Base-by-base conservation (phyloP, 2,329 filamentous ascomycete genomes). In the Esteya vermicola region DNA sequence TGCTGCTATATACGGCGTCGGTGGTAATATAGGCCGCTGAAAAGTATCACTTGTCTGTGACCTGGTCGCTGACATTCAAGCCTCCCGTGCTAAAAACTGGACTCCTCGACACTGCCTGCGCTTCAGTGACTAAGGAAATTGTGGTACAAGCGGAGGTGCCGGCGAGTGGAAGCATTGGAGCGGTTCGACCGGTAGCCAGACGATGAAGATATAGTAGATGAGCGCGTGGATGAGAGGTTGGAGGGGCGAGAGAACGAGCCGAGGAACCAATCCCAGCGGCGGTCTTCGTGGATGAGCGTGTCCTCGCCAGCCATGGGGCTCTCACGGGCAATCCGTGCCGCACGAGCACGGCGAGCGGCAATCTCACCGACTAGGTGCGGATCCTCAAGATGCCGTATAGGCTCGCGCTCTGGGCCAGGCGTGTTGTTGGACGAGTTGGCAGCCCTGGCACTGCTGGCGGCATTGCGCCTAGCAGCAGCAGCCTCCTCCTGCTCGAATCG, bases 331-430 rank as follows among this genome's bases (percentile, higher is more conserved):
- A 78, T 54, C 45, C 78, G 63, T 51, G 72, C 70, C n/a, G 59
- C 57, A 33, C 72, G 63, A 8, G 75, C 74, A 45, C 64, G 56
- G 9, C 64, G 61, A 3, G 78, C 78, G 4, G 76, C 78, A 38
- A 67, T 66, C 57, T 81, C 76, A 26, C 78, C 78, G 2, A 82
- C 78, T 9, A 82, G 60, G 42, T 77, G 68, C 1, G 77, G 78
- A 47, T 82, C 78, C 56, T 83, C 78, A 16, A 78, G 62, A 3
- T 74, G 75, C 7, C 67, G 62, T 30, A 31, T 16, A 9, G 28
- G n/a, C 28, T 14, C n/a, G n/a, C n/a, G n/a, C n/a, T n/a, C n/a
- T n/a, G n/a, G n/a, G n/a, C n/a, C n/a, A n/a, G n/a, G n/a, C n/a
- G n/a, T n/a, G n/a, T n/a, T n/a, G n/a, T n/a, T n/a, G n/a, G n/a